Evolutionary conservation across 768 basidiomycete genomes (phyloP), one percentile per base, ranked within the genome.

Genomic region (Naematelia encephala): DNA sequence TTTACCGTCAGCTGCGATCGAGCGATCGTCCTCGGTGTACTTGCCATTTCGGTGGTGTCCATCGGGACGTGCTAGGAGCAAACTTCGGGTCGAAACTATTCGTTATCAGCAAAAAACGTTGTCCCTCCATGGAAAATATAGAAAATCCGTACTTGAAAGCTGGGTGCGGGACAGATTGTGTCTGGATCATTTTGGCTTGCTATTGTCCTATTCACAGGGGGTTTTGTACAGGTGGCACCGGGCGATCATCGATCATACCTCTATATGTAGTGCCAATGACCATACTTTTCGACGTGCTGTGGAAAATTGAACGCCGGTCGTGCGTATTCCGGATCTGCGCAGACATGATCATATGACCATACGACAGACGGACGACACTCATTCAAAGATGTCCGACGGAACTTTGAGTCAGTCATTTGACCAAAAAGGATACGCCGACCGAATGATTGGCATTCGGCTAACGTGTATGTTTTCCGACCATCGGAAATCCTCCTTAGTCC

Each of bases 1-100:
- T 8, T 39, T 16, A 8, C 8, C 8, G 34, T 39, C 34, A 39
- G 34, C 34, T 16, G 8, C 34, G 34, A 8, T 39, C 34, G 8
- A 39, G 16, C 34, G 34, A 16, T 39, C 8, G 8, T 39, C 8
- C 16, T 39, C 16, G 8, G 16, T 39, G 34, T 39, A 47, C 46
- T 47, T 21, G 25, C 46, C 46, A 47, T 26, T 26, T 47, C 8
- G 46, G 46, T 8, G 46, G 46, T 10, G n/a, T 47, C 46, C 46
- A 47, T 8, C 21, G 19, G 11, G 46, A 47, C n/a, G n/a, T 21
- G n/a, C 25, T 26, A 11, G 46, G 46, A 5, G 10, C 46, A 26
- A 47, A 19, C 46, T 47, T 47, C 46, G 46, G 46, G 19, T 47
- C 46, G 46, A 47, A 47, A 21, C 46, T 47, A 21, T 10, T 47